phyloP scores from a whole-genome alignment of 805 yeast species.

The Candida dajiaensis region DNA sequence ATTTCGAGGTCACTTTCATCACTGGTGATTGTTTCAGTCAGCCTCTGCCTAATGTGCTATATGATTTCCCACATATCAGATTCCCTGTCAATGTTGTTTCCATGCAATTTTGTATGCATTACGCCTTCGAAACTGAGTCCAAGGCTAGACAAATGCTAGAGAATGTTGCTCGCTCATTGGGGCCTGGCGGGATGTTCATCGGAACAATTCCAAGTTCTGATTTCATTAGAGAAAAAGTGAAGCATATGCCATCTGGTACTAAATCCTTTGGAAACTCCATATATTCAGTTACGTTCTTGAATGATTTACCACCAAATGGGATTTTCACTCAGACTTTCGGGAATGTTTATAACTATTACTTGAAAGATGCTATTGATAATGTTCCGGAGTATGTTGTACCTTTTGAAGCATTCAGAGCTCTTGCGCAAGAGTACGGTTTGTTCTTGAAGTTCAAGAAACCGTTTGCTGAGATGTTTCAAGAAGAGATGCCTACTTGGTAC shows the following conservation, averaged over 20 bases:
- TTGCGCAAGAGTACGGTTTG: conserved; percentile 80
- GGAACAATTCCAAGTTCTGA: conserved; percentile 96
- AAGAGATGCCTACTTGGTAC: conserved; percentile 67
- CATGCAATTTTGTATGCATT: conserved; percentile 89
- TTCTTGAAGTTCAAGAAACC: conserved; percentile 67
- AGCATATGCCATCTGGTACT: conserved; percentile 44
- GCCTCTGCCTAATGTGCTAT: conserved; percentile 60
- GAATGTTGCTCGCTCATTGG: conserved; percentile 71
- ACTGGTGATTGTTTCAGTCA: conserved; percentile 89
- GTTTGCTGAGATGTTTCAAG: conserved; percentile 76
- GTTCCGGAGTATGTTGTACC: conserved; percentile 98
- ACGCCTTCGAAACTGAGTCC: conserved; percentile 84
- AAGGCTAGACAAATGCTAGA: conserved; percentile 67
- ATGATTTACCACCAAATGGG: conserved; percentile 71
- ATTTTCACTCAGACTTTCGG: conserved; percentile 75
- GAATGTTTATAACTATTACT: conserved; percentile 70
- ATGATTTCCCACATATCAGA: conserved; percentile 56
- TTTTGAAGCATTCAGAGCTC: conserved; percentile 74
- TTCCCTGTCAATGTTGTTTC: conserved; percentile 87
- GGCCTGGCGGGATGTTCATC: conserved; percentile 79
- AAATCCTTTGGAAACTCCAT: conserved; percentile 80
- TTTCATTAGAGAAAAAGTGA: conserved; percentile 63
- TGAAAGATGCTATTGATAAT: conserved; percentile 91
- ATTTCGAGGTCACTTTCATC: conserved; percentile 75
- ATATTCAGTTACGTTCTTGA: conserved; percentile 76